These are phyloP conservation scores for Ziziphus jujuba DNA, from an alignment of 306 rosid species.

Conservation along the genomic window DNA sequence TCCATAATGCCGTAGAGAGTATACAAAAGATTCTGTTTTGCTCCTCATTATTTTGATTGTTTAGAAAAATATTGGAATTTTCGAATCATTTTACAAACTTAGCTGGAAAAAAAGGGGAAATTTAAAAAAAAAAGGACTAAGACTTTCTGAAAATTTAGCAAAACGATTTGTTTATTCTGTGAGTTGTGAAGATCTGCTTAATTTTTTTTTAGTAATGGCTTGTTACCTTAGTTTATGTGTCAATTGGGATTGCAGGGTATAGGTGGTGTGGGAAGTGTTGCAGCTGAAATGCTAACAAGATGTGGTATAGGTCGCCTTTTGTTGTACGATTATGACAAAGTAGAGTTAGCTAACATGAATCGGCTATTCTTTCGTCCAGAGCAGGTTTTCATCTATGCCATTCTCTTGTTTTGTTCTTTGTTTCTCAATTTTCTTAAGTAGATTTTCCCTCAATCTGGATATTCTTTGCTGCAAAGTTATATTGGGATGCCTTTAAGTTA, in stretches of 20 bases:
- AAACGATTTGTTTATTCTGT: neutral
- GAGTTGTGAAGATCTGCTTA: neutral
- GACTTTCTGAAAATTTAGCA: neutral
- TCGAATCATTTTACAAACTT: neutral
- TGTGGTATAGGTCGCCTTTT: slow-evolving; percentile 97
- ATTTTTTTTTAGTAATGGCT: slow-evolving; percentile 1
- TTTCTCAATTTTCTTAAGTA: neutral
- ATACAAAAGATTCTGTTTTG: no score
- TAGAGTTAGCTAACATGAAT: slow-evolving; percentile 98
- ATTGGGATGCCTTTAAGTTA: slow-evolving; percentile 5
- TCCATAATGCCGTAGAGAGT: no score
- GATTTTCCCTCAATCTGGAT: slow-evolving; percentile 2
- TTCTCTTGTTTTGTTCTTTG: slow-evolving; percentile 15
- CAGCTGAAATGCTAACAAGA: slow-evolving; percentile 97
- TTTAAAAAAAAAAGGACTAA: neutral
- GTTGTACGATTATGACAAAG: slow-evolving; percentile 97
- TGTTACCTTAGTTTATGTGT: slow-evolving; percentile 5
- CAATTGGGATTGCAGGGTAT: slow-evolving; percentile 63
- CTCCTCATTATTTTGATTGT: neutral
- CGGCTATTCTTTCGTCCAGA: slow-evolving; percentile 97
- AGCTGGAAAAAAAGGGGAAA: neutral
- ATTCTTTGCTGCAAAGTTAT: slow-evolving; percentile 10
- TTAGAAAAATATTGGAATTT: neutral
- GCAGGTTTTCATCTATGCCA: slow-evolving; percentile 50
- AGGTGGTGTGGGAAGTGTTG: slow-evolving; percentile 99